Evolutionary conservation across 768 basidiomycete species (phyloP), one percentile per base, ranked within the genome.

Genomic region (Strobilomyces confusus): DNA sequence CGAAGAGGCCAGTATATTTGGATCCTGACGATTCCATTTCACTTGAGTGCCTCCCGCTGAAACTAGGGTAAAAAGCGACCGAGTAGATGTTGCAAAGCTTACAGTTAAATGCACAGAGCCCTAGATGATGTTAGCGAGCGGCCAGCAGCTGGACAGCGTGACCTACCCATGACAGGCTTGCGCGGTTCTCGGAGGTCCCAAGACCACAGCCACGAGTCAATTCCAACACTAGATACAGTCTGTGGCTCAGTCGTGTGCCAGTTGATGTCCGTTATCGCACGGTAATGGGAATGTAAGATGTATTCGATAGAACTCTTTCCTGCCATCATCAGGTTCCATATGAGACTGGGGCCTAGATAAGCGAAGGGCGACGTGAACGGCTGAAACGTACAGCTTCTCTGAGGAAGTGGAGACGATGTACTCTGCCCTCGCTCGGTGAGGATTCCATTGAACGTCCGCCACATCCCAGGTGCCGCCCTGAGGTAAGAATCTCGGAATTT

Each of bases 381-480:
- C n/a, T 11, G 12, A 26, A 41, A 72, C 84, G 37, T 58, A 89
- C 89, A 92, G 77, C 67, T 92, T 92, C 72, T 93, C 89, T 45
- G 87, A 87, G 3, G 90, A 92, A 0, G 93, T 93, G 3, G 89
- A 90, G 29, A 91, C 86, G 43, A 94, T 87, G 63, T 92, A 92
- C 55, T 93, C 83, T 33, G 84, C 81, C 14, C 84, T 79, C 32
- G 78, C 75, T 3, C 77, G 79, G 61, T 94, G 92, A 1, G 92
- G 92, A 57, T 92, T 93, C 92, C 92, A 95, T 59, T 92, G 89
- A 0, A 93, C 89, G 62, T 94, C 90, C 1, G 90, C 89, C 12
- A 97, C 93, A 61, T 95, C 91, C 92, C 94, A 98, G 6, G 90
- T 92, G 1, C 94, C 95, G 2, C 93, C 92, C 71, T 99, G 95